phyloP scores from a whole-genome alignment of 805 yeast species.

The Saccharomycopsis fodiens region DNA sequence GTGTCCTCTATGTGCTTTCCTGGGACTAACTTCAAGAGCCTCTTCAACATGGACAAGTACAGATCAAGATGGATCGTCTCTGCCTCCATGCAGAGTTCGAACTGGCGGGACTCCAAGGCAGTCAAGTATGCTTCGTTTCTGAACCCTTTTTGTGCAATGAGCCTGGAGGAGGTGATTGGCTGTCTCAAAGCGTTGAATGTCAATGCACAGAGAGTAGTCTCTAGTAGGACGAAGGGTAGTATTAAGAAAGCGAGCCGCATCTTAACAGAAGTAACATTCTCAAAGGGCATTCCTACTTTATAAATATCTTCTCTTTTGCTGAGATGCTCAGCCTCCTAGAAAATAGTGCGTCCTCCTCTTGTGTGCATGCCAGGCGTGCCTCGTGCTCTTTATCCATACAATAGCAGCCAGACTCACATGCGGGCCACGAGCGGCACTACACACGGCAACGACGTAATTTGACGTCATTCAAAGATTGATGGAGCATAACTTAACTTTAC shows the following conservation, averaged over 20 bases:
- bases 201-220: background rate
- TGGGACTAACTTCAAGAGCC: background rate
- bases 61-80: background rate
- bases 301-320: no score
- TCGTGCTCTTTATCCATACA: no score
- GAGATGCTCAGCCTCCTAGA: no score
- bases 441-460: no score
- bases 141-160: background rate
- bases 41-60: background rate
- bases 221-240: background rate
- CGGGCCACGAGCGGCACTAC: no score
- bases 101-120: conserved; percentile 3
- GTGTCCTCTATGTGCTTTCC: background rate
- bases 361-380: no score
- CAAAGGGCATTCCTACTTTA: no score
- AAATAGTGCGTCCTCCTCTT: no score
- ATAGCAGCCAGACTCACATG: no score
- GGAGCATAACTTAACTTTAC: no score
- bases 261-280: no score
- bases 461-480: no score
- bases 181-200: background rate
- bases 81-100: conserved; percentile 2
- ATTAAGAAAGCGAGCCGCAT: background rate
- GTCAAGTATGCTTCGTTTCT: conserved; percentile 3
- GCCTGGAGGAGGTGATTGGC: background rate